Evolutionary conservation across 2,329 filamentous ascomycete genomes (phyloP), one percentile per base, ranked within the genome.

Genomic region (Tolypocladium amazonense): DNA sequence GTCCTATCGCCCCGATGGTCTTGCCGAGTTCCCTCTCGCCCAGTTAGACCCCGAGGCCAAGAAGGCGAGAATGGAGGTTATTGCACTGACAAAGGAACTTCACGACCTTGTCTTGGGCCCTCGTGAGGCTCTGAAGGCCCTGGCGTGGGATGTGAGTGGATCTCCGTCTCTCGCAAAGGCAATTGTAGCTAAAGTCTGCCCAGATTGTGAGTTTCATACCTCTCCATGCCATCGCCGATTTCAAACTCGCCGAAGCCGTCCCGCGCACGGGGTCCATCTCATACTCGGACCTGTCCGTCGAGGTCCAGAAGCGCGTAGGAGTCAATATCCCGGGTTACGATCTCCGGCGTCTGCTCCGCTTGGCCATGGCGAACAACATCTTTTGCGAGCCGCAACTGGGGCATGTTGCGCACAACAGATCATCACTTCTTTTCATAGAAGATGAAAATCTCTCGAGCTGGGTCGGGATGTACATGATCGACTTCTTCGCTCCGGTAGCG

Each of bases 341-440:
- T 60, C 64, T 73, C 14, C 67, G 69, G 7, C 74, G 76, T 27
- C 62, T 78, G 0, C 54, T 77, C 30, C 74, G 76, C 15, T 69
- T 73, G 39, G 73, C 74, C 37, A 74, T 76, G 61, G 68, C 70
- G 0, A 74, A 75, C 61, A 70, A 70, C 53, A 63, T 77, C 27
- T 78, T 79, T 59, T 59, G 62, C 30, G 77, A 79, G 64, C 74
- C 73, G 0, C 59, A 66, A 18, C 62, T 67, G 4, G 75, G 72
- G 3, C 64, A 67, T 18, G 73, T 79, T 5, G 71, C 72, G 3
- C 77, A 79, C 62, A 78, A 73, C 20, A 64, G 68, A 9, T 63
- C 65, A 1, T 74, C 72, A 30, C 67, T 66, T 8, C 58, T 72
- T 8, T 62, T 77, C 3, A 60, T 69, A 1, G 64, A 70, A 23